Evolutionary conservation across 2,329 filamentous ascomycete species (phyloP), one percentile per base, ranked within the genome.

Genomic region (Sporothrix luriei): DNA sequence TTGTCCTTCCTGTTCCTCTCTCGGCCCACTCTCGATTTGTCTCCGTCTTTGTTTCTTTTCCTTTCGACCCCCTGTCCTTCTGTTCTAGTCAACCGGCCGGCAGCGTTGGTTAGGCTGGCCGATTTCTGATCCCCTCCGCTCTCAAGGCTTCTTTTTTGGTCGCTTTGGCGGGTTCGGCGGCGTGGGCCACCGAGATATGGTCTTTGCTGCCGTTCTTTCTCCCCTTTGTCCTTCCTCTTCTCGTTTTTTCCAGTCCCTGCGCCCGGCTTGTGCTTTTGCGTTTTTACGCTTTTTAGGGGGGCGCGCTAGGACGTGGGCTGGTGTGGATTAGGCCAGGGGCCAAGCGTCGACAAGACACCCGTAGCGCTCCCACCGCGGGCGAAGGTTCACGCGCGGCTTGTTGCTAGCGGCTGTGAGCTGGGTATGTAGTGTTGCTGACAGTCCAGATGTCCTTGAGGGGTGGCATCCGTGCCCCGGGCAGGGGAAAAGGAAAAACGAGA

Each of bases 261-360:
- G 26, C 24, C 40, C n/a, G 51, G 21, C 29, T 52, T 57, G 52
- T 48, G 52, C 16, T 52, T 40, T 38, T 68, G 65, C 33, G 52
- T 24, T 51, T 65, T 49, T 68, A n/a, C 40, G 65, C 33, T 24
- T 16, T 33, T 33, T 33, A 7, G 33, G 29, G 29, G 29, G 29
- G 21, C 52, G 24, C 51, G 52, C 65, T 68, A 57, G 57, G 38
- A 24, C 54, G 21, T 65, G 61, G 46, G 26, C 40, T 51, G 43
- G 62, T 65, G 64, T 66, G 49, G 64, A 52, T 21, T 66, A 54
- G 64, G 54, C 64, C 64, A 66, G 64, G 62, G 64, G 64, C 43
- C 48, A 66, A 66, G 62, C 62, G 62, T 65, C 46, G 64, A n/a
- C 64, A 54, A 13, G 40, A 66, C 29, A n/a, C 29, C 29, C 64